Conservation (phyloP, 2,329 filamentous ascomycete species). For the Penicillium sp. region DNA sequence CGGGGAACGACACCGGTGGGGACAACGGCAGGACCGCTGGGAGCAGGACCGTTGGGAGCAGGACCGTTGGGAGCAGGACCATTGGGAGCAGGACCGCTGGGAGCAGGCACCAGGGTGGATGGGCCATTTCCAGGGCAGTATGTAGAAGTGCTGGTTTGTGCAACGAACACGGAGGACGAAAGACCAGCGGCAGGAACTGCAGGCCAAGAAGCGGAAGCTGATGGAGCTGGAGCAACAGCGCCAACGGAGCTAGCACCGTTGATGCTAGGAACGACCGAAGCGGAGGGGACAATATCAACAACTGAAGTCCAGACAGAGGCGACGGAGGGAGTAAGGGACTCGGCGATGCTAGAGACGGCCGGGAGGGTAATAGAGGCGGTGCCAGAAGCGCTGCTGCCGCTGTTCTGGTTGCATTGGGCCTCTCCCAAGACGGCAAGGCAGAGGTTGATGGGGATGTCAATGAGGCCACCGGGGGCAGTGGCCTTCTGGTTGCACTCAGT, state of each 20-base stretch:
- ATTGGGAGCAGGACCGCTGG: conserved; percentile 3
- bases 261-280: background rate
- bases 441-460: conserved; percentile 26
- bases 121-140: conserved; percentile 14
- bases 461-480: conserved; percentile 17
- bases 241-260: background rate
- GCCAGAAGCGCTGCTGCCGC: background rate
- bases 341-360: background rate
- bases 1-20: conserved; percentile 10
- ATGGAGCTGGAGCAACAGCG: background rate
- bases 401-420: conserved; percentile 20
- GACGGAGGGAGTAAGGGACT: background rate
- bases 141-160: conserved; percentile 12
- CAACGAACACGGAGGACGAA: conserved; percentile 10
- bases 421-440: conserved; percentile 25
- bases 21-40: conserved; percentile 5
- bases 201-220: background rate
- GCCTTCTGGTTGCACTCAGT: conserved; percentile 22
- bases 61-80: no score
- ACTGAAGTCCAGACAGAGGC: background rate
- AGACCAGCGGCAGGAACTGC: background rate
- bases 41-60: no score
- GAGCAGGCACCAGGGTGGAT: background rate
- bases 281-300: background rate
- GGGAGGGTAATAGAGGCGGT: background rate